These are phyloP conservation scores for Daedaleopsis sinensis DNA, from an alignment of 768 basidiomycete species.

Conservation along the genomic window DNA sequence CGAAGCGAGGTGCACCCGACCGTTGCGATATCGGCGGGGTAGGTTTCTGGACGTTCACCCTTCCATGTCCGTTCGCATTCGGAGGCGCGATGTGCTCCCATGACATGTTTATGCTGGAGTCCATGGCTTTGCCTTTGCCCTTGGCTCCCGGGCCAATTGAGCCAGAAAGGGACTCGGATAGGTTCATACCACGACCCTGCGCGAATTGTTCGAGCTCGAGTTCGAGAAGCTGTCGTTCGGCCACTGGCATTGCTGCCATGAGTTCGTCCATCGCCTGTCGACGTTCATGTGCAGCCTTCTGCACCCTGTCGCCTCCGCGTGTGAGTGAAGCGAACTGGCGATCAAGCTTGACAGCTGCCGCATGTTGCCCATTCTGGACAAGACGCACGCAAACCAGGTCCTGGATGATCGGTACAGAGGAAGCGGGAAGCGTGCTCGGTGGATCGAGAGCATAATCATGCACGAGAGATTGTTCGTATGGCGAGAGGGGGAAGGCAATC, in stretches of 20 bases:
- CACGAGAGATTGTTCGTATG: slow-evolving; percentile 63
- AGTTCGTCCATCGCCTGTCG: slow-evolving; percentile 71
- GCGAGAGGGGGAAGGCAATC: slow-evolving; percentile 64
- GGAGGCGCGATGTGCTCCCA: slow-evolving; percentile 56
- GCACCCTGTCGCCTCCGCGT: slow-evolving; percentile 33
- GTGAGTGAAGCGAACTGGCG: slow-evolving; percentile 50
- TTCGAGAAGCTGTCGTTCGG: slow-evolving; percentile 67
- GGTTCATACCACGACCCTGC: slow-evolving; percentile 22
- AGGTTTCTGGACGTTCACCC: slow-evolving; percentile 21
- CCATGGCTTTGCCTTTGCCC: slow-evolving; percentile 28
- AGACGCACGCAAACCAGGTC: slow-evolving; percentile 81
- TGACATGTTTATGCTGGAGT: slow-evolving; percentile 59
- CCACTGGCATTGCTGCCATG: slow-evolving; percentile 60
- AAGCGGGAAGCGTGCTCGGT: slow-evolving; percentile 46
- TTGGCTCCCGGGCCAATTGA: slow-evolving; percentile 4
- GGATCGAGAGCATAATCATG: slow-evolving; percentile 61
- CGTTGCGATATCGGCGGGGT: slow-evolving; percentile 32
- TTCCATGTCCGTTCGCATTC: slow-evolving; percentile 20
- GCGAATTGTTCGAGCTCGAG: slow-evolving; percentile 49
- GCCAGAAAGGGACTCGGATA: slow-evolving; percentile 4
- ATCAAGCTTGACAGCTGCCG: slow-evolving; percentile 78
- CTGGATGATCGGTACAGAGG: slow-evolving; percentile 62
- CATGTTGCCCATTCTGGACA: slow-evolving; percentile 69
- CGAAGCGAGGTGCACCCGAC: slow-evolving; percentile 41
- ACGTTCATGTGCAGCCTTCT: slow-evolving; percentile 52